A percentile compares a stretch with the other conserved stretches of the same genome.
phyloP scores from a whole-genome alignment of 306 rosid genomes.

The Quillaja saponaria region DNA sequence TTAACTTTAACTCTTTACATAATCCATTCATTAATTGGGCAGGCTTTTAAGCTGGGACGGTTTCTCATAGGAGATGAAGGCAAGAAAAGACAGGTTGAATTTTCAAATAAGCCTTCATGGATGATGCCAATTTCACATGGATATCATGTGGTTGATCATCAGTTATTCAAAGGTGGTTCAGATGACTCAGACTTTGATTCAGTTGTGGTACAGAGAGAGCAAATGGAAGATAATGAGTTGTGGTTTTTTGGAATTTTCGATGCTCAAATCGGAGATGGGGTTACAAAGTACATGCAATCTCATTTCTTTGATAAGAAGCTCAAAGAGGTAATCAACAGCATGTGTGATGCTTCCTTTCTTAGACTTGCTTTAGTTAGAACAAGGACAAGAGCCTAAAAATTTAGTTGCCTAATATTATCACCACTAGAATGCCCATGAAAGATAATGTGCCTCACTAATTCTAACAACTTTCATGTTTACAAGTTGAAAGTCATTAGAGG shows the following conservation, averaged over 20 bases:
- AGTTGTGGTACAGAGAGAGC: slow-evolving; percentile 76
- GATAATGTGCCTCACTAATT: background rate
- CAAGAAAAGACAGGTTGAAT: slow-evolving; percentile 33
- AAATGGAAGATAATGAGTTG: slow-evolving; percentile 53
- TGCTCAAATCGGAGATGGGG: slow-evolving; percentile 54
- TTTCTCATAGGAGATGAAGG: background rate
- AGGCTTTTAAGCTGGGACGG: background rate
- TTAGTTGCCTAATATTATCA: background rate
- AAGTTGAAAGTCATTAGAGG: too few relatives aligned
- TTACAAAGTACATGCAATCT: slow-evolving; percentile 66
- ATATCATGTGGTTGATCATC: slow-evolving; percentile 43
- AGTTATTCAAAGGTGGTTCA: slow-evolving; percentile 22
- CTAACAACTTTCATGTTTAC: too few relatives aligned
- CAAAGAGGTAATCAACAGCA: slow-evolving; percentile 45
- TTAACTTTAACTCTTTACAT: background rate
- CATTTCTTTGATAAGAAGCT: slow-evolving; percentile 67
- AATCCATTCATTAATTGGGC: background rate
- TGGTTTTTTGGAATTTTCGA: slow-evolving; percentile 85
- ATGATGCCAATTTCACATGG: slow-evolving; percentile 85
- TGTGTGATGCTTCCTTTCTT: background rate
- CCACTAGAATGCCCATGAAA: slow-evolving; percentile 5
- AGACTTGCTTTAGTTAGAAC: background rate
- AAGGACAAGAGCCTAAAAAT: too few relatives aligned
- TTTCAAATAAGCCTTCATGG: slow-evolving; percentile 55
- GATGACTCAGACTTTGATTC: slow-evolving; percentile 50